phyloP scores from a whole-genome alignment of 2,329 filamentous ascomycete species.

The Penicillium expansum region DNA sequence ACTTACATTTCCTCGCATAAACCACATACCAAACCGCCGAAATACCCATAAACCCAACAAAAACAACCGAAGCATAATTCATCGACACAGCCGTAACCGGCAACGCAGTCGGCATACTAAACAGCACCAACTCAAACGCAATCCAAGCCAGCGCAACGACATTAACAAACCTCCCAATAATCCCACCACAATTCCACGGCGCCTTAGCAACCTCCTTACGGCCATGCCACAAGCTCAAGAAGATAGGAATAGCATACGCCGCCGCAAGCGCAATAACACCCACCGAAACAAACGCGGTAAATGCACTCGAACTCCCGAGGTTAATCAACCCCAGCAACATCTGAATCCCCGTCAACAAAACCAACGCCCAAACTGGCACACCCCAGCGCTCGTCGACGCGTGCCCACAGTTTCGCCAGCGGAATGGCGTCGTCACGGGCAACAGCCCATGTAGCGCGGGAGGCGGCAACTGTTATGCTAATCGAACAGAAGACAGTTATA shows the following conservation, averaged over 20 bases:
- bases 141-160: conserved; percentile 52
- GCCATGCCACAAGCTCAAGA: conserved; percentile 48
- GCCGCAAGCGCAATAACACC: conserved; percentile 57
- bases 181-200: conserved; percentile 47
- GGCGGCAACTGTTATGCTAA: conserved; percentile 53
- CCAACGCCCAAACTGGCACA: conserved; percentile 44
- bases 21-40: conserved; percentile 52
- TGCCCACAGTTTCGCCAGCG: conserved; percentile 39
- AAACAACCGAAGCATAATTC: conserved; percentile 60
- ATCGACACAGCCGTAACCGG: conserved; percentile 54
- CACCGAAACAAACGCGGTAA: conserved; percentile 53
- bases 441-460: conserved; percentile 49
- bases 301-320: conserved; percentile 46
- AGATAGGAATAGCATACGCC: conserved; percentile 57
- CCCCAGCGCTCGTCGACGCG: conserved; percentile 35
- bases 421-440: conserved; percentile 46
- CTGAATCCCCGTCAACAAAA: conserved; percentile 46
- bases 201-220: conserved; percentile 51
- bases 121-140: conserved; percentile 52
- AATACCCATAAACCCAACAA: conserved; percentile 54
- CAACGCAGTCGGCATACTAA: conserved; percentile 53
- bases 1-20: conserved; percentile 52
- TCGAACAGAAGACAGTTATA: conserved; percentile 54
- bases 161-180: conserved; percentile 49
- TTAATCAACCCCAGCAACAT: conserved; percentile 53